Evolutionary conservation across 176 grass and related monocot genomes (phyloP), one percentile per base, ranked within the genome.

Genomic region (Typha latifolia): DNA sequence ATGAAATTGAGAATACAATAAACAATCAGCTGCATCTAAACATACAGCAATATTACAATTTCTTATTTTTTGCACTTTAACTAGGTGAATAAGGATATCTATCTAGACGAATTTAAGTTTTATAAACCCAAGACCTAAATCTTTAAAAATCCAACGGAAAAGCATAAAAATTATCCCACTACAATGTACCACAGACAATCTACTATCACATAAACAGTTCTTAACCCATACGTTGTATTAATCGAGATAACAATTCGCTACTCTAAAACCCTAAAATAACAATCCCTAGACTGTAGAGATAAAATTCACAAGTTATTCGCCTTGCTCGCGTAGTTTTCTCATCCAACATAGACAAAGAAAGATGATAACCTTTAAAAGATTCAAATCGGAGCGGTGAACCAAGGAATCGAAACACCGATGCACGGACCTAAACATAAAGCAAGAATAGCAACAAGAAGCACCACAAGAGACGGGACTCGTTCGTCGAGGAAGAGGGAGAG

Each of bases 151-250:
- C 53, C 14, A 21, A 59, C 10, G 1, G 18, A 59, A 59, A 19
- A 22, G 15, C 20, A 5, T 11, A 59, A 16, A 18, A 59, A 59
- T 6, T 18, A 59, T 9, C 12, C 14, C 53, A 59, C 5, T 2
- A 22, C 10, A 59, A 22, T 59, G 53, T 59, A 21, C 16, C 53
- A 57, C 4, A 59, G n/a, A 59, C 16, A 10, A 19, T 21, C 53
- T 12, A 19, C 5, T 2, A 19, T 59, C n/a, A 9, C 20, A 19
- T 21, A 59, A 59, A 59, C 53, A 59, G 9, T 59, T 18, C 5
- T 59, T 59, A 59, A 59, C n/a, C 53, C 20, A 59, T 59, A 59
- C n/a, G 6, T 21, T 59, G 53, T 59, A 59, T 59, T 59, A 59
- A 11, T 59, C 2, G 5, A 43, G 37, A 10, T 10, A 43, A 43